Base-by-base conservation (phyloP, 2,329 filamentous ascomycete species). In the Nemania diffusa region DNA sequence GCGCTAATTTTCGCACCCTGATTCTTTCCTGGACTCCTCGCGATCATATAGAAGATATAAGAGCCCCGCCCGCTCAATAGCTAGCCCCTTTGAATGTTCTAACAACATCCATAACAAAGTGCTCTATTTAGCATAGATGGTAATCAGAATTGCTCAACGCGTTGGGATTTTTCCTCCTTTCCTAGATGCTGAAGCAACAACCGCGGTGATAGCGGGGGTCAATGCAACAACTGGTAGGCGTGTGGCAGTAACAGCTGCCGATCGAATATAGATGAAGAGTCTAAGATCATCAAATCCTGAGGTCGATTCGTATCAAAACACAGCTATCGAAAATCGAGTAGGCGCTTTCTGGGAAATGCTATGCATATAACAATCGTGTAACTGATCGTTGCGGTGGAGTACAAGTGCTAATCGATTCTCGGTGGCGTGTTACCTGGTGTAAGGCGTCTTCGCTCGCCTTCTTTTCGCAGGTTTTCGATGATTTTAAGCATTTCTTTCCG, bases 401-500 rank as follows among this genome's bases (percentile, higher is more conserved):
- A 51, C 29, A 50, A 20, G 26, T 27, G 22, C 51, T 80, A 83
- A 56, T 84, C 82, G 67, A 84, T 83, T 50, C 82, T 78, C 3
- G 82, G 82, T 13, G 81, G 79, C 34, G 79, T 78, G 71, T 78
- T 77, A 57, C 77, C 78, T 34, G 81, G 79, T 1, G 80, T 80
- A 50, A 81, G 80, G 22, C 83, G 85, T 77, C 94, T 87, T 72
- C 92, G 87, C 80, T 97, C 92, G 24, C 92, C 95, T 79, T 97
- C 94, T 78, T 94, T 94, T 67, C 94, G 88, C 75, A 97, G 87
- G 40, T 85, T 90, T 74, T 97, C 93, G 71, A 98, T 97, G 42
- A 96, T 94, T 76, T 89, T 90, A 71, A 97, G 80, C 88, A 99
- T 98, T 79, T 97, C 93, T 79, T 97, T 97, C 60, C 96, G 85